phyloP scores from a whole-genome alignment of 1,139 yeast genomes.

The Candida glucosophila region DNA sequence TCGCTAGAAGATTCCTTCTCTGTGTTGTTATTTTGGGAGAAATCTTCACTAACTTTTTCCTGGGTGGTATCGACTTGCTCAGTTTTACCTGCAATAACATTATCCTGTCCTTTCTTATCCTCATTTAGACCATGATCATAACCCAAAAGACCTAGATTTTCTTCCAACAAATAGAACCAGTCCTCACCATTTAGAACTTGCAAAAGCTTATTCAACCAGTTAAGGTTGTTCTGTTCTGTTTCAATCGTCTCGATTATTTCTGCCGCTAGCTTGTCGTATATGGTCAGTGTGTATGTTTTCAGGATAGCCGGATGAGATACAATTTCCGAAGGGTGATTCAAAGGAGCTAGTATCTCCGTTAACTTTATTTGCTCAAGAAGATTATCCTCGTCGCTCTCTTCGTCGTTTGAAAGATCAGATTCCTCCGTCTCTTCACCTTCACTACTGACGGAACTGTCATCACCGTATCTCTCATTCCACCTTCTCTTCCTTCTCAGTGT shows the following conservation, averaged over 20 bases:
- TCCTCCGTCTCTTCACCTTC: slow-evolving; percentile 7
- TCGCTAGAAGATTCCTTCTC: slow-evolving; percentile 40
- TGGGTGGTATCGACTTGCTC: slow-evolving; percentile 1
- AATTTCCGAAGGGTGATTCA: slow-evolving; percentile 73
- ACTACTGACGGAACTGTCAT: slow-evolving; percentile 4
- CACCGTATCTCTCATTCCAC: slow-evolving; percentile 25
- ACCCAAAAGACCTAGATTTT: slow-evolving; percentile 54
- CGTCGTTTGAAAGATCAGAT: slow-evolving; percentile 12
- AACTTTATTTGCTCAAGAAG: slow-evolving; percentile 30
- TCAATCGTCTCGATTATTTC: slow-evolving; percentile 74
- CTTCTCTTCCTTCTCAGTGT: slow-evolving; percentile 24
- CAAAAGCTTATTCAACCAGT: slow-evolving; percentile 60
- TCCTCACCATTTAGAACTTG: slow-evolving; percentile 84
- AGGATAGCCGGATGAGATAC: slow-evolving; percentile 63
- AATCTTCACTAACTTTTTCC: slow-evolving; percentile 25
- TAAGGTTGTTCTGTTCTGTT: slow-evolving; percentile 68
- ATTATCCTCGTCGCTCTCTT: slow-evolving; percentile 18
- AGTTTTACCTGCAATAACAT: slow-evolving; percentile 1
- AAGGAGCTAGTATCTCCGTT: slow-evolving; percentile 62
- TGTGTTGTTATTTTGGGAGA: too few relatives aligned
- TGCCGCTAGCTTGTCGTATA: slow-evolving; percentile 46
- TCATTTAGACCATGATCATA: slow-evolving; percentile 58
- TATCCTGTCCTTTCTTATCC: slow-evolving; percentile 35
- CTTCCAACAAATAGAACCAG: slow-evolving; percentile 57
- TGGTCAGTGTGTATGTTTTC: slow-evolving; percentile 50